phyloP scores from a whole-genome alignment of 1,284 basidiomycete species.

The Neolentinus lepideus region DNA sequence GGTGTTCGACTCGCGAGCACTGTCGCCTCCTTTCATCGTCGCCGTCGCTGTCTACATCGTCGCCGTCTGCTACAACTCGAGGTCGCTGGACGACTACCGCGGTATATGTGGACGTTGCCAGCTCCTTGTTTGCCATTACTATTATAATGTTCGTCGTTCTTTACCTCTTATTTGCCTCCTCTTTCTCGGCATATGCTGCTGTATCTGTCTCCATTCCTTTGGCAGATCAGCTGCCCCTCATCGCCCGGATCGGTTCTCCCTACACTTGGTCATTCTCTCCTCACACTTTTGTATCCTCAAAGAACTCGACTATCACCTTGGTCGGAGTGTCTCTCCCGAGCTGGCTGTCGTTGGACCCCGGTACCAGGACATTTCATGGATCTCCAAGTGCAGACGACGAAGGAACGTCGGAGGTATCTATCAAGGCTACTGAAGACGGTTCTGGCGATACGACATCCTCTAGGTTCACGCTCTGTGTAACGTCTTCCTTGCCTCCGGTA shows the following conservation, averaged over 20 bases:
- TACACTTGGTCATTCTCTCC: constrained; percentile 61
- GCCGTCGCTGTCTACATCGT: no score
- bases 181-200: not conserved
- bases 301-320: constrained; percentile 34
- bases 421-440: constrained; percentile 46
- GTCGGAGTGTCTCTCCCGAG: constrained; percentile 43
- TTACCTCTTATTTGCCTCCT: not conserved
- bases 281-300: constrained; percentile 49
- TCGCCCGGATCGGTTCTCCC: constrained; percentile 49
- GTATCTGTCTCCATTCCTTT: constrained; percentile 43
- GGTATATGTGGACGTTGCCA: not conserved
- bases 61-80: no score
- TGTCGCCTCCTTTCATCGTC: no score
- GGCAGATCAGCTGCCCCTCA: constrained; percentile 51
- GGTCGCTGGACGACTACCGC: constrained; percentile 19
- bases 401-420: constrained; percentile 44
- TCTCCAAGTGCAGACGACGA: constrained; percentile 49
- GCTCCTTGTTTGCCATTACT: not conserved
- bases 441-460: constrained; percentile 40
- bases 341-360: constrained; percentile 62
- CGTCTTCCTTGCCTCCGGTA: constrained; percentile 46
- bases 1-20: no score
- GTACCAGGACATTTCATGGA: constrained; percentile 45
- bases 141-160: not conserved
- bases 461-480: constrained; percentile 54